Evolutionary conservation across 2,329 filamentous ascomycete genomes (phyloP), one percentile per base, ranked within the genome.

Genomic region (Neospermospora avenae): DNA sequence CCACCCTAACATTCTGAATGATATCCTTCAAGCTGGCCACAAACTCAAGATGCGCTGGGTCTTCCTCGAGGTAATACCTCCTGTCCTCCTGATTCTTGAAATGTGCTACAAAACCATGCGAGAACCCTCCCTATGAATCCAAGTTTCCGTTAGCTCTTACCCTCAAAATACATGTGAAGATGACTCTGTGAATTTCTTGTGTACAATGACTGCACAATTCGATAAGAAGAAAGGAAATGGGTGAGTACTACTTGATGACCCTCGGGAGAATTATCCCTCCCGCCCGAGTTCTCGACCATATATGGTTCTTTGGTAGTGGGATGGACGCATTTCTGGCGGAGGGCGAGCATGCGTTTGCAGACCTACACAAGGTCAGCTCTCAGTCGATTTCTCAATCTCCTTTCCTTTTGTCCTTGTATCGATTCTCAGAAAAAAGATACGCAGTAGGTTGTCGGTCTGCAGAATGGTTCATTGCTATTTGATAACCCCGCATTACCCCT

Each of bases 101-200:
- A 66, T 89, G 83, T 22, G 81, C 79, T 1, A 92, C 80, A 63
- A 91, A 91, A 0, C 79, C 85, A 70, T 92, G 88, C 0, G 86
- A 86, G 54, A 87, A 82, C 0, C 82, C 87, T 52, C 80, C 78
- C 86, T 84, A 24, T 7, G n/a, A 45, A 11, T 59, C 45, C 62
- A 51, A n/a, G n/a, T n/a, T n/a, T 34, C 20, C 7, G n/a, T 48
- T 13, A 34, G 25, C n/a, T n/a, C n/a, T n/a, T n/a, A n/a, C n/a
- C n/a, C n/a, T n/a, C n/a, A n/a, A n/a, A n/a, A n/a, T n/a, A n/a
- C n/a, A n/a, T n/a, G n/a, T n/a, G n/a, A n/a, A n/a, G n/a, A n/a
- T n/a, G n/a, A n/a, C n/a, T n/a, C n/a, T n/a, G n/a, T n/a, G n/a
- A n/a, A n/a, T 14, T 5, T 22, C 16, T 35, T 35, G 31, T 35